A percentile compares a stretch with the other conserved stretches of the same genome.
These are phyloP conservation scores for Lactifluus piperatus DNA, from an alignment of 768 basidiomycete genomes.

Conservation along the genomic window DNA sequence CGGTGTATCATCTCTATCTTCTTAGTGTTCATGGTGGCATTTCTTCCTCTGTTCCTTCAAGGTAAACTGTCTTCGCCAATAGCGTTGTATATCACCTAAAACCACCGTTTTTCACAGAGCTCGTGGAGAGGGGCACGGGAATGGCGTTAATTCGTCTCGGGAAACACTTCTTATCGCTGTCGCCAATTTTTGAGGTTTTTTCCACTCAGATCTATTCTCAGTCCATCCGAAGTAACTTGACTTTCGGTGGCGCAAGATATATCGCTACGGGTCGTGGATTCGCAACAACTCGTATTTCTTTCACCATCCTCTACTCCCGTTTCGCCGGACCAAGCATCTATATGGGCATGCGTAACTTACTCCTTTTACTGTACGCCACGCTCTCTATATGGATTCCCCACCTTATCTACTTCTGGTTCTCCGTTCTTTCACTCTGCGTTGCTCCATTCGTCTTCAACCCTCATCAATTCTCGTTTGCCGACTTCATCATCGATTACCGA, in stretches of 20 bases:
- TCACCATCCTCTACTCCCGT: constrained; percentile 94
- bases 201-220: constrained; percentile 98
- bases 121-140: constrained; percentile 93
- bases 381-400: constrained; percentile 90
- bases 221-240: constrained; percentile 92
- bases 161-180: constrained; percentile 95
- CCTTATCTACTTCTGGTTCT: constrained; percentile 98
- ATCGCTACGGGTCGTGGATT: constrained; percentile 99
- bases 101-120: constrained; percentile 41
- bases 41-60: constrained; percentile 93
- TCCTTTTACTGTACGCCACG: constrained; percentile 85
- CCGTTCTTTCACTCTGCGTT: constrained; percentile 88
- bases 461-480: constrained; percentile 96
- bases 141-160: constrained; percentile 88
- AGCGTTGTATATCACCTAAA: constrained; percentile 6
- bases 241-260: constrained; percentile 96
- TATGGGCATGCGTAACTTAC: constrained; percentile 91
- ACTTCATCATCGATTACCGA: constrained; percentile 98
- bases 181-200: constrained; percentile 98
- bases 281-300: constrained; percentile 92
- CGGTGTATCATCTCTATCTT: constrained; percentile 96
- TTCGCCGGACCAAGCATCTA: constrained; percentile 99
- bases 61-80: constrained; percentile 38
- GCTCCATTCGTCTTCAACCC: constrained; percentile 99
- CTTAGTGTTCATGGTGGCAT: constrained; percentile 97